Evolutionary conservation across 306 rosid species (phyloP).

Genomic region (Rosa multiflora): DNA sequence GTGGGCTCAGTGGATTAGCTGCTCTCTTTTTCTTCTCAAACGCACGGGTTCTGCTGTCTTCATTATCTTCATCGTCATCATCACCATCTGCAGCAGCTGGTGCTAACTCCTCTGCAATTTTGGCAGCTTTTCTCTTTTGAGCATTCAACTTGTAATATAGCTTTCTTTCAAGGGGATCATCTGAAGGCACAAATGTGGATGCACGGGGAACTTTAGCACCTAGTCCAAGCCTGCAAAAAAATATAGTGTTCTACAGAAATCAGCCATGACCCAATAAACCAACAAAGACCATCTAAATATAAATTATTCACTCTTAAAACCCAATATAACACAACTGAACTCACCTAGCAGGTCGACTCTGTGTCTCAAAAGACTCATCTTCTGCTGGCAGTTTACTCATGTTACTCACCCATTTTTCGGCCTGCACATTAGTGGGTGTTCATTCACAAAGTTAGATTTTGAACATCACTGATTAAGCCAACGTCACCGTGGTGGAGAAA

Average conservation of each 20-base stretch:
- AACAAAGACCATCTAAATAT: neutral
- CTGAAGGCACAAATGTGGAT: conserved; percentile 48
- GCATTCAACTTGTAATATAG: conserved; percentile 53
- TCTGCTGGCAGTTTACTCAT: conserved; percentile 54
- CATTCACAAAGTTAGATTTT: conserved; percentile 5
- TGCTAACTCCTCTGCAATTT: conserved; percentile 40
- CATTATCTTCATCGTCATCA: conserved; percentile 36
- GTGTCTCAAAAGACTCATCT: conserved; percentile 42
- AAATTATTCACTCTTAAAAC: conserved; percentile 13
- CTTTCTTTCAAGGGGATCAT: conserved; percentile 72
- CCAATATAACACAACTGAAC: neutral
- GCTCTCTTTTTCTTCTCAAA: conserved; percentile 70
- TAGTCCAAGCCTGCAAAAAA: conserved; percentile 69
- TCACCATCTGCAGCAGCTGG: conserved; percentile 25
- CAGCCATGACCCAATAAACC: neutral
- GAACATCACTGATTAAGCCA: neutral
- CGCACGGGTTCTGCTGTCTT: conserved; percentile 65
- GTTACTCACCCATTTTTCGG: conserved; percentile 67
- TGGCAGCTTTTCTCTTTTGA: conserved; percentile 57
- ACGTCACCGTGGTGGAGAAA: neutral
- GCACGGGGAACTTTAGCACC: conserved; percentile 74
- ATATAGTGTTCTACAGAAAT: neutral
- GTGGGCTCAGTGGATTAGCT: conserved; percentile 26
- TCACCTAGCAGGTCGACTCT: conserved; percentile 60
- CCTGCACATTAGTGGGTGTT: conserved; percentile 45